Base-by-base conservation (phyloP, 768 basidiomycete species). In the Zangia roseola region DNA sequence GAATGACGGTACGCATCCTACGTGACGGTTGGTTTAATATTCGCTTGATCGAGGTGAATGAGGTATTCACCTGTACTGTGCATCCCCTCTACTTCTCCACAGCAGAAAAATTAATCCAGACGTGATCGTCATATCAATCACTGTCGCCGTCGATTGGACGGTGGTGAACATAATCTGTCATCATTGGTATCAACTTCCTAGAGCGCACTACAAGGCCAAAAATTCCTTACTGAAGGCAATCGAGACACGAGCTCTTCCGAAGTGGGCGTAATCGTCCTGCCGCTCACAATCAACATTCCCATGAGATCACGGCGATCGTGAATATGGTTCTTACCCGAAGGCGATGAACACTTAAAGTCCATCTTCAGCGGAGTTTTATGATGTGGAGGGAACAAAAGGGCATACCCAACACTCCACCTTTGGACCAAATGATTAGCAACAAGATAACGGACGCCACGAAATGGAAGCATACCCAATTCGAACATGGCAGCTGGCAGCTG, bases 1-100 rank as follows among this genome's bases (percentile, higher is more conserved):
- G 53, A 4, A 58, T 45, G 24, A 60, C 44, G 5, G 44, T 24
- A 9, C 54, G 57, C 58, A 60, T 60, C 39, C 57, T 60, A 26
- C 30, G 34, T 14, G 21, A 20, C 10, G 25, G 20, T 10, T 0
- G 10, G 8, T 21, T 38, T 14, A 39, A 17, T 9, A 10, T 16
- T 10, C 5, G 6, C 17, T 24, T 50, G 21, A 8, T 28, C 20
- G 14, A 37, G 23, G 13, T 28, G 33, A 25, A 23, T 12, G 20
- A n/a, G 9, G 6, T 38, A 10, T 47, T 52, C 25, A 12, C 57
- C 39, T 56, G 39, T 49, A 42, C 20, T 47, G 49, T 34, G 58
- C 57, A 9, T 58, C 44, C n/a, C 40, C 44, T 23, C 54, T 56
- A 31, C 58, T 52, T 49, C 20, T 56, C 54, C 47, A 53, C 16